Percentiles rank a stretch among this genome's conserved stretches.
phyloP scores from a whole-genome alignment of 306 rosid genomes.

The Alnus glutinosa region DNA sequence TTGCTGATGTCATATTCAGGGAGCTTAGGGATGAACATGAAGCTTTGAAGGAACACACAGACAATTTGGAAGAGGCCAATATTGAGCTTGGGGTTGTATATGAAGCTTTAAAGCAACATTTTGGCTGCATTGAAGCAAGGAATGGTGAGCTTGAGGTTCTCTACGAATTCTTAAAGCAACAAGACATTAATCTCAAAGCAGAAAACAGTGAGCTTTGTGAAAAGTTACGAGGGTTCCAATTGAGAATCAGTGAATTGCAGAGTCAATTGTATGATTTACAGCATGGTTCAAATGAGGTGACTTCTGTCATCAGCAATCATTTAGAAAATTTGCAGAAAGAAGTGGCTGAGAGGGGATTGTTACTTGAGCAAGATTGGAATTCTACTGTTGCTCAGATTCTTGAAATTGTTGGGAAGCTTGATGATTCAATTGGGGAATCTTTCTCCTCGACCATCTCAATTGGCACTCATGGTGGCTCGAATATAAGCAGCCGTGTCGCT shows the following conservation, averaged over 20 bases:
- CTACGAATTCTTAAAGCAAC: slow-evolving; percentile 51
- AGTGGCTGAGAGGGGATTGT: slow-evolving; percentile 50
- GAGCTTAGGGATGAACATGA: slow-evolving; percentile 56
- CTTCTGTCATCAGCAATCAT: slow-evolving; percentile 51
- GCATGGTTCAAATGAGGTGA: slow-evolving; percentile 58
- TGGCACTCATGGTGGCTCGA: slow-evolving; percentile 28
- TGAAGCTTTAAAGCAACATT: slow-evolving; percentile 61
- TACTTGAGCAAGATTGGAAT: slow-evolving; percentile 69
- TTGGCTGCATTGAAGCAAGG: slow-evolving; percentile 49
- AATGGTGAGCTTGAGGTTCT: slow-evolving; percentile 55
- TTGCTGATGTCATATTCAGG: slow-evolving; percentile 37
- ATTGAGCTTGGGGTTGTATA: slow-evolving; percentile 71
- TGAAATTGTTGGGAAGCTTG: slow-evolving; percentile 63
- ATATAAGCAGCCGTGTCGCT: slow-evolving; percentile 35
- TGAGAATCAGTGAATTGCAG: slow-evolving; percentile 56
- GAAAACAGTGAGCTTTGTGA: slow-evolving; percentile 52
- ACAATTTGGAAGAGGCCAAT: slow-evolving; percentile 62
- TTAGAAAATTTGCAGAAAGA: slow-evolving; percentile 67
- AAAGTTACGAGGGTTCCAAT: slow-evolving; percentile 56
- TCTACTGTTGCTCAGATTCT: slow-evolving; percentile 45
- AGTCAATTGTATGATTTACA: slow-evolving; percentile 51
- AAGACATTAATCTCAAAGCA: slow-evolving; percentile 41
- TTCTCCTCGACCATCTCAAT: slow-evolving; percentile 30
- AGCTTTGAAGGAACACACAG: slow-evolving; percentile 58
- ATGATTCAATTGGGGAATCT: slow-evolving; percentile 49